Conservation (phyloP, 805 yeast species). For the Yarrowia sp. region DNA sequence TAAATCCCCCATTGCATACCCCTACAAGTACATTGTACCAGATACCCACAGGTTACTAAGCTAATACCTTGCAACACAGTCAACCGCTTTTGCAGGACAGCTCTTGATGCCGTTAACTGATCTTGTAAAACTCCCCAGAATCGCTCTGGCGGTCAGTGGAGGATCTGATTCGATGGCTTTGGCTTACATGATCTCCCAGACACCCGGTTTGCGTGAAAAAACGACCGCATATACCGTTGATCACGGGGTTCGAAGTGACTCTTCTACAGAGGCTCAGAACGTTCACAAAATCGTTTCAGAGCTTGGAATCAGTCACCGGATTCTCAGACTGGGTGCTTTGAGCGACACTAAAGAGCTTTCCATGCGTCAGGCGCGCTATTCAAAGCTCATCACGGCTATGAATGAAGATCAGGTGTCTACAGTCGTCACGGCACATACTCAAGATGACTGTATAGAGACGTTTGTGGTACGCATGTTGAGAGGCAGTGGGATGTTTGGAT, state of each 20-base stretch:
- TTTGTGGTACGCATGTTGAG: slow-evolving; percentile 60
- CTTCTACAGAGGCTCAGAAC: slow-evolving; percentile 57
- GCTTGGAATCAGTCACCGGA: slow-evolving; percentile 49
- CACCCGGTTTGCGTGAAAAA: slow-evolving; percentile 48
- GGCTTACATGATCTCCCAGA: slow-evolving; percentile 57
- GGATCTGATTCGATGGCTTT: slow-evolving; percentile 84
- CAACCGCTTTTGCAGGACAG: neutral
- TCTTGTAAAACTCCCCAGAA: slow-evolving; percentile 43
- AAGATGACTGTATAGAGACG: slow-evolving; percentile 77
- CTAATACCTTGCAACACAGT: too few species aligned
- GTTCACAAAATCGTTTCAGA: slow-evolving; percentile 48
- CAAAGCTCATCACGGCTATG: slow-evolving; percentile 56
- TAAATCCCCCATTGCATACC: too few species aligned
- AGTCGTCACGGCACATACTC: slow-evolving; percentile 71
- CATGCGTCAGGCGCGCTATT: slow-evolving; percentile 65
- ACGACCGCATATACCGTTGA: slow-evolving; percentile 68
- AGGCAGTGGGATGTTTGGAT: slow-evolving; percentile 62
- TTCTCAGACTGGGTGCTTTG: slow-evolving; percentile 46
- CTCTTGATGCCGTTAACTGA: neutral
- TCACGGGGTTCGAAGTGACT: slow-evolving; percentile 62
- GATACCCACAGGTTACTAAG: too few species aligned
- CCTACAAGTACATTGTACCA: too few species aligned
- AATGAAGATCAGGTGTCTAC: slow-evolving; percentile 47
- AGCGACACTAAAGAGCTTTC: slow-evolving; percentile 54
- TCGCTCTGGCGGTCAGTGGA: slow-evolving; percentile 72